Percentiles rank a stretch among this genome's conserved stretches.
These are phyloP conservation scores for Carpinus viminea DNA, from an alignment of 306 rosid genomes.

Conservation along the genomic window DNA sequence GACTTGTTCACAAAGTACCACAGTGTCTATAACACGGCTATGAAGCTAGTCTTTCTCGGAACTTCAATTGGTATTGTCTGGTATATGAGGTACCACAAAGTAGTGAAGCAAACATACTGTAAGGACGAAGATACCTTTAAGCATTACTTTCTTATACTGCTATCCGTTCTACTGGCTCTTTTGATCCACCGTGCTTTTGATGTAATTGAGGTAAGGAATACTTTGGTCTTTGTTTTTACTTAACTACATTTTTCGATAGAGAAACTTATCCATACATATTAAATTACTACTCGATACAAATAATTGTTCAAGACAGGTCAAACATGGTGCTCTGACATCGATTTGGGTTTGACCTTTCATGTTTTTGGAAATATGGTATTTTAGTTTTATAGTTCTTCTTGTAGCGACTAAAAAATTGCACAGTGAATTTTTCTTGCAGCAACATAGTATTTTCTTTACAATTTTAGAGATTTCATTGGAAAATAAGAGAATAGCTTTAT, in stretches of 20 bases:
- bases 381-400: not conserved
- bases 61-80: slow-evolving; percentile 36
- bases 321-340: not conserved
- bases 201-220: slow-evolving; percentile 11
- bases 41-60: slow-evolving; percentile 33
- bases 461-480: not conserved
- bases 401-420: not conserved
- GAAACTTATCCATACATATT: not conserved
- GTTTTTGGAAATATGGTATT: not conserved
- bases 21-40: slow-evolving; percentile 31
- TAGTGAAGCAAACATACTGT: slow-evolving; percentile 41
- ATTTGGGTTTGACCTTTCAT: not conserved
- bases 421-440: not conserved
- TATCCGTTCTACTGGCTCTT: slow-evolving; percentile 33
- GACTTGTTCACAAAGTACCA: slow-evolving; percentile 27
- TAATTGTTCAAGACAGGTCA: not conserved
- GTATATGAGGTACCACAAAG: slow-evolving; percentile 47
- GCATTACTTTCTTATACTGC: slow-evolving; percentile 31
- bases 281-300: not conserved
- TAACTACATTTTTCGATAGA: not conserved
- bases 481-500: too few relatives aligned
- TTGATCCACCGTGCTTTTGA: slow-evolving; percentile 20
- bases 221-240: not conserved
- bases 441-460: not conserved
- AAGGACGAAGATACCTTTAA: slow-evolving; percentile 40